Conservation (phyloP, 2,329 filamentous ascomycete genomes). For the Acrodontium crateriforme region DNA sequence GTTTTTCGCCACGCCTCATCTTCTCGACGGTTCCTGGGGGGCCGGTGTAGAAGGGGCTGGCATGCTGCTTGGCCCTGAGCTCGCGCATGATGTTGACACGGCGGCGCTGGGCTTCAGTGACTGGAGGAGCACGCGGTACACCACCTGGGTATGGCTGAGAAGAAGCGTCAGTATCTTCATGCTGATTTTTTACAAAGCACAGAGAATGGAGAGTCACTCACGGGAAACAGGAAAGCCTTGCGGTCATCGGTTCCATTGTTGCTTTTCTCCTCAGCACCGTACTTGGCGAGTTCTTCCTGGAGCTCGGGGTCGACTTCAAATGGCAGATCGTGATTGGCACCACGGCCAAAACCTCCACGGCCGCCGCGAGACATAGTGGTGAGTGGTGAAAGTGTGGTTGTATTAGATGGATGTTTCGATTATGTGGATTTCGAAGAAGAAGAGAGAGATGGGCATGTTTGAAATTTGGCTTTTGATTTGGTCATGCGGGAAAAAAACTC, state of each 20-base stretch:
- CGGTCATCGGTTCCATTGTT: conserved; percentile 1
- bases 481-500: no score
- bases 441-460: no score
- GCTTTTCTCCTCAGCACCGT: conserved; percentile 1
- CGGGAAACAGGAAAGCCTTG: conserved; percentile 4
- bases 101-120: conserved; percentile 2
- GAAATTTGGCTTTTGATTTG: no score
- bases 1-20: conserved; percentile 28
- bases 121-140: conserved; percentile 4
- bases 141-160: conserved; percentile 6
- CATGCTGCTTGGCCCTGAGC: conserved; percentile 4
- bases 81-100: conserved; percentile 4
- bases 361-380: conserved; percentile 7
- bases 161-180: conserved; percentile 2
- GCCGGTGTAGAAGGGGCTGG: conserved; percentile 6
- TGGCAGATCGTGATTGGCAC: conserved; percentile 4
- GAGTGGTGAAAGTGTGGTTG: not conserved
- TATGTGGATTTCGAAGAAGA: no score
- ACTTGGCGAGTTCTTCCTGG: conserved; percentile 2
- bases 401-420: no score
- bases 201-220: conserved; percentile 1
- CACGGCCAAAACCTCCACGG: conserved; percentile 3
- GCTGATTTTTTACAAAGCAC: not conserved
- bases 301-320: conserved; percentile 9
- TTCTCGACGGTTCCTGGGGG: conserved; percentile 30